phyloP scores from a whole-genome alignment of 371 early-diverging fungal species.

The Sanchytrium tribonematis region DNA sequence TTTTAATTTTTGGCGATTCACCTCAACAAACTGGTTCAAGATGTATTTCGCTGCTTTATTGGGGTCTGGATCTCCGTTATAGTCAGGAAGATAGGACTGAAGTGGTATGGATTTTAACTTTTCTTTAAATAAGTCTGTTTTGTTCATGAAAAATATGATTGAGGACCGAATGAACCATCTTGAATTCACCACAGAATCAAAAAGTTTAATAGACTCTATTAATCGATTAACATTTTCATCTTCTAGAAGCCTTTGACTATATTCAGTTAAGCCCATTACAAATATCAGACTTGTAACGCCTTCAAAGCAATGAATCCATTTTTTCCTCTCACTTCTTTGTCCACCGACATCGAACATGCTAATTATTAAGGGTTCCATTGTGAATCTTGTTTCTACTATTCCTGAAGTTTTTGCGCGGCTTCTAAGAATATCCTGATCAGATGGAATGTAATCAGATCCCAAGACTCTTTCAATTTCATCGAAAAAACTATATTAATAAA shows the following conservation, averaged over 20 bases:
- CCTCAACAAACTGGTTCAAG: constrained; percentile 39
- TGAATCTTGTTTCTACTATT: constrained; percentile 2
- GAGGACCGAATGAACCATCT: constrained; percentile 3
- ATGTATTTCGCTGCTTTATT: constrained; percentile 46
- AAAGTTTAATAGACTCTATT: constrained; percentile 4
- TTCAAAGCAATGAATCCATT: constrained; percentile 8
- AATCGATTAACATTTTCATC: constrained; percentile 5
- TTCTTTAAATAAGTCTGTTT: constrained; percentile 8
- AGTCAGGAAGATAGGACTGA: constrained; percentile 5
- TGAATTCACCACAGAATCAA: constrained; percentile 6
- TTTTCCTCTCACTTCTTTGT: constrained; percentile 6
- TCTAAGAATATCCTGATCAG: constrained; percentile 1
- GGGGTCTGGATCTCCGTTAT: constrained; percentile 20
- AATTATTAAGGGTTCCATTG: background rate
- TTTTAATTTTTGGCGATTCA: constrained; percentile 21
- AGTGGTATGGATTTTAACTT: constrained; percentile 4
- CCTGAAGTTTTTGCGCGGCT: constrained; percentile 2
- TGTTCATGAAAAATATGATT: constrained; percentile 9
- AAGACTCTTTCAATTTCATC: constrained; percentile 64
- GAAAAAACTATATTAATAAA: no score
- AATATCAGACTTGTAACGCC: constrained; percentile 6
- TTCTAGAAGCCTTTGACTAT: constrained; percentile 7
- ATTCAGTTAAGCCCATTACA: constrained; percentile 7
- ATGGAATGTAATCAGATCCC: constrained; percentile 24
- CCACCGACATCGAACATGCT: constrained; percentile 8